Evolutionary conservation across 768 basidiomycete genomes (phyloP), one percentile per base, ranked within the genome.

Genomic region (Russula griseocarnosa): DNA sequence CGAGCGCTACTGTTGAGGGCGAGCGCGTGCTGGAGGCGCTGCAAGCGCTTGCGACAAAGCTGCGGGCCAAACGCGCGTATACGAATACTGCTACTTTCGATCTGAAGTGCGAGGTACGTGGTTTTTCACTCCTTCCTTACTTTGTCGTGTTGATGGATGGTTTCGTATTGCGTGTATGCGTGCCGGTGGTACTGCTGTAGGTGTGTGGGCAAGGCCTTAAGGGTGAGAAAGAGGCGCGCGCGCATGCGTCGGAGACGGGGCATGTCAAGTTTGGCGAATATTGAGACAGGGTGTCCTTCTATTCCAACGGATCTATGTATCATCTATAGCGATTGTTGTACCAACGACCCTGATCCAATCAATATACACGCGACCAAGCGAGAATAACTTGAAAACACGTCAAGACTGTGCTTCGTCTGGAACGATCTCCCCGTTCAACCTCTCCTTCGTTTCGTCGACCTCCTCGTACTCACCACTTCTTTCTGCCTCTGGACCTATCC

Each of bases 1-100:
- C 86, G 11, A 84, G 81, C 63, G 70, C 82, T 62, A 57, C 82
- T 62, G 55, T 60, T 8, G 78, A 75, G 34, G 77, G 79, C 16
- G 72, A 76, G 4, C 87, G 90, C 69, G 74, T 88, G 53, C 74
- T 92, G 34, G 70, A 76, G 20, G 90, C 88, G 9, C 90, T 86
- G 5, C 79, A 81, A 71, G 83, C 84, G 71, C 79, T 98, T 26
- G 91, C 91, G 5, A 81, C 78, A 26, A 82, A 84, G 64, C 74
- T 98, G 70, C 81, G 92, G 36, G 79, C 80, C 36, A 88, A 86
- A 77, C 89, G 84, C 69, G 92, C 92, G 28, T 98, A 82, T 71
- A 97, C 95, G 13, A 97, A 98, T 73, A 95, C 91, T 5, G 74
- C 89, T 49, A 96, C 90, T 5, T 98, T 98, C 73, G 91, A 94